Conservation (phyloP, 768 basidiomycete genomes). For the Xerocomellus chrysenteron region DNA sequence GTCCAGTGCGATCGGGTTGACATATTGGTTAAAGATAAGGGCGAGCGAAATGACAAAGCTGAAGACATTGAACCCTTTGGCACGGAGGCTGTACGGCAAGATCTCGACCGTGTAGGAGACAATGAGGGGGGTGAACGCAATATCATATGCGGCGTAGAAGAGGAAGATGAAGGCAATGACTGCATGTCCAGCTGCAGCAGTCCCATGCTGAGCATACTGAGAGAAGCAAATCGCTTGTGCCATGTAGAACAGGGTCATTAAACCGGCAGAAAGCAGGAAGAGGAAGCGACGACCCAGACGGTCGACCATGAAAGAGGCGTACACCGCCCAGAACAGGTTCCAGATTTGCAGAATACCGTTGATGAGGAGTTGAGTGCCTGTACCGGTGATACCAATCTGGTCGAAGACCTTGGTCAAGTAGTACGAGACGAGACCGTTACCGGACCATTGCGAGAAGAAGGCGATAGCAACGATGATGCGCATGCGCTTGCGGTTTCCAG, state of each 20-base stretch:
- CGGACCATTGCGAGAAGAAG: conserved; percentile 86
- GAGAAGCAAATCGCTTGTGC: conserved; percentile 69
- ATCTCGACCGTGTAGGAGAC: conserved; percentile 90
- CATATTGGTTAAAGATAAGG: conserved; percentile 88
- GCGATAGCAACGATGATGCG: conserved; percentile 73
- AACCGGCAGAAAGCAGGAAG: conserved; percentile 56
- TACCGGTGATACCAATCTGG: conserved; percentile 62
- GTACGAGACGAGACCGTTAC: conserved; percentile 81
- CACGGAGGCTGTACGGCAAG: conserved; percentile 77
- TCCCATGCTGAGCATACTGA: conserved; percentile 45
- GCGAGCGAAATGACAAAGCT: conserved; percentile 75
- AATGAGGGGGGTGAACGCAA: conserved; percentile 85
- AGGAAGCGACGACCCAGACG: conserved; percentile 66
- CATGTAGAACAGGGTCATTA: conserved; percentile 67
- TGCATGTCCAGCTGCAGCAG: conserved; percentile 54
- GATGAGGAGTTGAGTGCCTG: conserved; percentile 70
- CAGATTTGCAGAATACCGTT: conserved; percentile 84
- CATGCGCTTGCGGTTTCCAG: conserved; percentile 76
- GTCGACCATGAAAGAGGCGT: conserved; percentile 62
- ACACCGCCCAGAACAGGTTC: conserved; percentile 66
- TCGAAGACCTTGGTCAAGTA: conserved; percentile 75
- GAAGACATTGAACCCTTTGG: conserved; percentile 84
- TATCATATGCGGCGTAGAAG: conserved; percentile 75
- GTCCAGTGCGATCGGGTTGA: conserved; percentile 76
- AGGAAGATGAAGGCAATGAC: conserved; percentile 85